A percentile compares a stretch with the other conserved stretches of the same genome.
Conservation (phyloP, 192 early-diverging fungal species). For the Coemansia reversa region DNA sequence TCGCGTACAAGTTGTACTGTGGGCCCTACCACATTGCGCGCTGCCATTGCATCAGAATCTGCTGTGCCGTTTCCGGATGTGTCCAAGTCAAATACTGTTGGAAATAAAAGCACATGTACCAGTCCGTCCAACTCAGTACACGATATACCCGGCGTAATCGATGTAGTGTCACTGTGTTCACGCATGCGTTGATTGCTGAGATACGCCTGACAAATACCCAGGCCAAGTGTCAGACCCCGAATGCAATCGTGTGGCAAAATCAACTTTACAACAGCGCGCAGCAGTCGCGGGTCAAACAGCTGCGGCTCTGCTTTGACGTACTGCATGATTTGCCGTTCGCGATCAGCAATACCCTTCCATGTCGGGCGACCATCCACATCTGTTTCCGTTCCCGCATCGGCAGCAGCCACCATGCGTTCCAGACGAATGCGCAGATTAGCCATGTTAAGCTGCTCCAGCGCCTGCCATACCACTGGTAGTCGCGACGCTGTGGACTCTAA, state of each 20-base stretch:
- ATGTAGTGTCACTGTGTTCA: slow-evolving; percentile 2
- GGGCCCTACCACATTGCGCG: slow-evolving; percentile 14
- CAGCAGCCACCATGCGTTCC: slow-evolving; percentile 15
- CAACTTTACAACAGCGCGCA: slow-evolving; percentile 46
- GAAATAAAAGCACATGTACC: slow-evolving; percentile 66
- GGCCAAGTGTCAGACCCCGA: slow-evolving; percentile 42
- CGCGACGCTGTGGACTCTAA: slow-evolving; percentile 40
- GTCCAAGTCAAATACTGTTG: slow-evolving; percentile 70
- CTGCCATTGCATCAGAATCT: not conserved
- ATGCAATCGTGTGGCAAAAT: slow-evolving; percentile 57
- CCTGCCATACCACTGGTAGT: slow-evolving; percentile 41
- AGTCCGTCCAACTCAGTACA: slow-evolving; percentile 52
- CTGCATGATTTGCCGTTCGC: slow-evolving; percentile 40
- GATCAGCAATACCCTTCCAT: slow-evolving; percentile 42
- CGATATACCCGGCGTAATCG: not conserved
- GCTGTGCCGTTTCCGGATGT: not conserved
- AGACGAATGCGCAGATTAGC: slow-evolving; percentile 40
- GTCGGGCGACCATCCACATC: slow-evolving; percentile 19
- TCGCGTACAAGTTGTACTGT: slow-evolving; percentile 34
- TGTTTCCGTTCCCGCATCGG: slow-evolving; percentile 4
- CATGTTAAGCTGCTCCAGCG: slow-evolving; percentile 47
- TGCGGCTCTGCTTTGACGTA: slow-evolving; percentile 31
- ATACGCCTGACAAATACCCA: slow-evolving; percentile 46
- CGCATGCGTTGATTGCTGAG: slow-evolving; percentile 23
- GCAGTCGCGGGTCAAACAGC: slow-evolving; percentile 38